A percentile compares a stretch with the other conserved stretches of the same genome.
phyloP scores from a whole-genome alignment of 1,284 basidiomycete genomes.

The Nidula niveotomentosa region DNA sequence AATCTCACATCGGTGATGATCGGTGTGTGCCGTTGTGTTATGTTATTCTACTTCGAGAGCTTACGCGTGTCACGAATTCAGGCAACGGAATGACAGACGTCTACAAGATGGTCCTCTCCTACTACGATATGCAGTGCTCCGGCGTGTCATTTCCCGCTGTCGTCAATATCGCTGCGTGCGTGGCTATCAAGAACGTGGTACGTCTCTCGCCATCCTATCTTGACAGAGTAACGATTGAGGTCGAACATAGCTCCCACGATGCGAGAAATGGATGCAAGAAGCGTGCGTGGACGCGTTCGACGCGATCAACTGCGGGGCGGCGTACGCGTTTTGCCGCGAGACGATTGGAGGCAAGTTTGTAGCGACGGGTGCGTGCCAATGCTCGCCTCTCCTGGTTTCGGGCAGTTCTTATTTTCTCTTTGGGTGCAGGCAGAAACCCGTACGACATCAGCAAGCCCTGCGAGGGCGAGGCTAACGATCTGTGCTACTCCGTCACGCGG shows the following conservation, averaged over 20 bases:
- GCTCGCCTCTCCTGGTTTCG: not conserved
- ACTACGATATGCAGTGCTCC: constrained; percentile 51
- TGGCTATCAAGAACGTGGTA: constrained; percentile 10
- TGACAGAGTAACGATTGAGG: constrained; percentile 19
- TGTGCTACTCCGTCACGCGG: constrained; percentile 50
- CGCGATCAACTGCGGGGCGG: constrained; percentile 49
- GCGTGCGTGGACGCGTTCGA: constrained; percentile 50
- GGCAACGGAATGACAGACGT: constrained; percentile 59
- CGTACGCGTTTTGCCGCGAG: constrained; percentile 43
- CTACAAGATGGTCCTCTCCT: constrained; percentile 37
- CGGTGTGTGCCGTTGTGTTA: constrained; percentile 50
- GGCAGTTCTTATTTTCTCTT: not conserved
- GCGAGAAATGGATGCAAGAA: constrained; percentile 44
- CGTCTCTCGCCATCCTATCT: constrained; percentile 9
- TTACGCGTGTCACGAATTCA: constrained; percentile 15
- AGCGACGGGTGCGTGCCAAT: constrained; percentile 27
- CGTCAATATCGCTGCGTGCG: constrained; percentile 22
- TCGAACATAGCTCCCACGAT: constrained; percentile 40
- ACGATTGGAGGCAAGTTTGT: constrained; percentile 30
- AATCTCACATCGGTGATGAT: constrained; percentile 83
- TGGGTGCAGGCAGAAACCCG: constrained; percentile 38
- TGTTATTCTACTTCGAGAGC: constrained; percentile 12
- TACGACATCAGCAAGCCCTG: constrained; percentile 69
- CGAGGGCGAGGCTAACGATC: constrained; percentile 37
- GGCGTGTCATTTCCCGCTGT: constrained; percentile 35